Conservation (phyloP, 371 early-diverging fungal genomes). For the Umbelopsis sp. region DNA sequence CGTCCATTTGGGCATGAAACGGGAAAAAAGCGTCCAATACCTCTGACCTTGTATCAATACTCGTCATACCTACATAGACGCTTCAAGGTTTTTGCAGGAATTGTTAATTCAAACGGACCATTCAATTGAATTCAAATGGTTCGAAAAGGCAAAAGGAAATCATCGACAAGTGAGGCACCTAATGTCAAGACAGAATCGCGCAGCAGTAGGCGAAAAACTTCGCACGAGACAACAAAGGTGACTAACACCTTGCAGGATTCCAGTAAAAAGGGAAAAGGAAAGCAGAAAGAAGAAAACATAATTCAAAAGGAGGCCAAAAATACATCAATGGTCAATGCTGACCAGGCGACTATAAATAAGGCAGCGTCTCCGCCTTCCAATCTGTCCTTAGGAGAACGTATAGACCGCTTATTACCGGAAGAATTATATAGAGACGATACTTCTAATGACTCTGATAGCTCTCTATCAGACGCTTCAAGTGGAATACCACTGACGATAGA, state of each 20-base stretch:
- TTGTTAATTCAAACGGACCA: neutral
- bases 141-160: conserved; percentile 8
- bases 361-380: neutral
- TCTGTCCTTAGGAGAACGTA: neutral
- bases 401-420: neutral
- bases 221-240: neutral
- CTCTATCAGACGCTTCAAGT: neutral
- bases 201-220: conserved; percentile 10
- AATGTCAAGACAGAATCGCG: conserved; percentile 4
- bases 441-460: neutral
- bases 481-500: neutral
- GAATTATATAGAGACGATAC: neutral
- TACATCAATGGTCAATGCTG: neutral
- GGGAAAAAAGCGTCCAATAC: conserved; percentile 3
- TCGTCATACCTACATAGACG: no score
- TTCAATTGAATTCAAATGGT: neutral
- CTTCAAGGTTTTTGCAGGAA: neutral
- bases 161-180: neutral
- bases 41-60: neutral
- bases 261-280: neutral
- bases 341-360: neutral
- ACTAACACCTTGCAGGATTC: neutral
- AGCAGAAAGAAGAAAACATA: neutral
- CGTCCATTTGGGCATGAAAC: neutral
- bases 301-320: neutral